Evolutionary conservation across 2,329 filamentous ascomycete genomes (phyloP).

Genomic region (Ceratocystis papillata): DNA sequence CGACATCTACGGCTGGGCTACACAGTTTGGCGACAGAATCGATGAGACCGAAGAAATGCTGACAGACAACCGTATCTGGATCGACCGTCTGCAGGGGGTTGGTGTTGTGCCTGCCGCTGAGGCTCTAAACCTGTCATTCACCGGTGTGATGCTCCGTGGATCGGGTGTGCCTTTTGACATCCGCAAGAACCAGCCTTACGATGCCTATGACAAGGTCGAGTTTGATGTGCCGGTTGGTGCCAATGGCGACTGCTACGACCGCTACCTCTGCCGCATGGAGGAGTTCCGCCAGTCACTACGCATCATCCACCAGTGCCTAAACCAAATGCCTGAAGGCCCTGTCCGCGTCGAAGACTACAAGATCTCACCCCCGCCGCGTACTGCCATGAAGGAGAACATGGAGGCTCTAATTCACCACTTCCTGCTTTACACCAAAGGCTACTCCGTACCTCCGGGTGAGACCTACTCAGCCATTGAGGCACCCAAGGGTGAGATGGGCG

Average conservation of each 20-base stretch:
- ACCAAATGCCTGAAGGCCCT: conserved; percentile 95
- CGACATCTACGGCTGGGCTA: conserved; percentile 99
- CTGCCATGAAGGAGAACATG: conserved; percentile 99
- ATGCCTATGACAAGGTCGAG: conserved; percentile 94
- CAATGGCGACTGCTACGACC: conserved; percentile 98
- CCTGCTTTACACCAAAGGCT: conserved; percentile 96
- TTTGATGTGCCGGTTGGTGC: conserved; percentile 95
- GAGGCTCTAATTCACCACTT: conserved; percentile 99
- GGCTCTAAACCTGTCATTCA: conserved; percentile 94
- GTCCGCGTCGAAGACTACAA: conserved; percentile 98
- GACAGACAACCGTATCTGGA: conserved; percentile 99
- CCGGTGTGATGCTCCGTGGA: conserved; percentile 93
- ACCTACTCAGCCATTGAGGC: conserved; percentile 97
- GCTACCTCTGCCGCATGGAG: conserved; percentile 98
- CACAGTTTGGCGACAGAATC: conserved; percentile 95
- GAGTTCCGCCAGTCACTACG: conserved; percentile 97
- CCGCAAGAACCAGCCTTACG: conserved; percentile 92
- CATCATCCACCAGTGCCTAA: conserved; percentile 97
- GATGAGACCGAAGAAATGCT: conserved; percentile 98
- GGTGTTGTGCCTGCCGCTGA: conserved; percentile 86
- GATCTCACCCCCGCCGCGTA: conserved; percentile 85
- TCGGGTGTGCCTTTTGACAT: conserved; percentile 95
- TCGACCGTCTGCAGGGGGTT: conserved; percentile 78
- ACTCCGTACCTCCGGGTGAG: conserved; percentile 91
- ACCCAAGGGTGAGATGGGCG: conserved; percentile 99